Percentiles rank a stretch among this genome's conserved stretches.
phyloP scores from a whole-genome alignment of 306 rosid species.

The Morella rubra region DNA sequence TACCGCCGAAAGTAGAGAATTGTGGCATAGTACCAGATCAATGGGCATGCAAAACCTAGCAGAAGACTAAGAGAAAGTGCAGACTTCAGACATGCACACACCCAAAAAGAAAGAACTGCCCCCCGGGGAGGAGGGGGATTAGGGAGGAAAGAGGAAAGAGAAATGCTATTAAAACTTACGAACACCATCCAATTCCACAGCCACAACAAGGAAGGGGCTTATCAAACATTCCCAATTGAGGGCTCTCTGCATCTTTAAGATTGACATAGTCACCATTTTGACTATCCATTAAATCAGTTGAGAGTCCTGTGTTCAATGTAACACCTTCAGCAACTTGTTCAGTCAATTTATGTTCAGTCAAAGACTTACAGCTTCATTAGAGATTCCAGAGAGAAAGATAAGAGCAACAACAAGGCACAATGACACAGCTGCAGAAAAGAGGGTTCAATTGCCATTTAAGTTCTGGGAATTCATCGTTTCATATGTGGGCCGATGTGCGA shows the following conservation, averaged over 20 bases:
- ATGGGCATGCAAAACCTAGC: slow-evolving; percentile 71
- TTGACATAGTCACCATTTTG: slow-evolving; percentile 33
- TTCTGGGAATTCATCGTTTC: neutral
- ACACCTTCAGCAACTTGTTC: slow-evolving; percentile 29
- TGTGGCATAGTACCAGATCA: slow-evolving; percentile 81
- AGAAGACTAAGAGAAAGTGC: slow-evolving; percentile 57
- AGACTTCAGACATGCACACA: neutral
- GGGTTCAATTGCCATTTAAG: neutral
- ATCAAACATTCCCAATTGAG: slow-evolving; percentile 51
- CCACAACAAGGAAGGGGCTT: slow-evolving; percentile 59
- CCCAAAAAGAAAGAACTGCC: slow-evolving; percentile 2
- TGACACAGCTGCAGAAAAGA: neutral
- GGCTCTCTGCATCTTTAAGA: slow-evolving; percentile 32
- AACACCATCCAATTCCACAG: slow-evolving; percentile 64
- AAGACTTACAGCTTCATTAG: neutral
- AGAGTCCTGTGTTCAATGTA: slow-evolving; percentile 33
- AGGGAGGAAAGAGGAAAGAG: neutral
- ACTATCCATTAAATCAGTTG: slow-evolving; percentile 39
- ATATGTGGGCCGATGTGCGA: neutral
- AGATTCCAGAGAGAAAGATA: neutral
- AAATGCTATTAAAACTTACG: slow-evolving; percentile 39
- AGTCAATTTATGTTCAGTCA: neutral
- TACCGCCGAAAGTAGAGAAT: slow-evolving; percentile 73
- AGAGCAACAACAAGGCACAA: neutral
- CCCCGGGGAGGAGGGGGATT: neutral